A percentile compares a stretch with the other conserved stretches of the same genome.
These are phyloP conservation scores for Colletotrichum filicis DNA, from an alignment of 2,329 filamentous ascomycete genomes.

Conservation along the genomic window DNA sequence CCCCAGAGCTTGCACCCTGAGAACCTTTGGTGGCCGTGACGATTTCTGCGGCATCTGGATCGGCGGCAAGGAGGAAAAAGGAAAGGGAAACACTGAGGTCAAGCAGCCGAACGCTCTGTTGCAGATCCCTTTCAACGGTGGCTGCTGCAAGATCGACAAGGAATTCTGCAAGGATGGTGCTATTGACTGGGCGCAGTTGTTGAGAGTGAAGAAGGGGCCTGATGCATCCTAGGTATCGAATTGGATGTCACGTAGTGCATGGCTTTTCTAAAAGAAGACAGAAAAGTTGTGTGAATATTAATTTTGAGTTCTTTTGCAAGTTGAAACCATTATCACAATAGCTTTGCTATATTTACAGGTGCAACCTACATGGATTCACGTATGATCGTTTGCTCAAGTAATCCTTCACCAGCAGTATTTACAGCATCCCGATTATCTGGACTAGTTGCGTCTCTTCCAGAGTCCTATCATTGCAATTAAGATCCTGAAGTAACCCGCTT, in stretches of 20 bases:
- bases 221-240: background rate
- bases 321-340: too few species aligned
- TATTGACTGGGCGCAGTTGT: background rate
- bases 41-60: background rate
- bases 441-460: background rate
- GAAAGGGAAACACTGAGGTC: background rate
- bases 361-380: too few species aligned
- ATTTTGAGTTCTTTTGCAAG: too few species aligned
- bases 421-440: background rate
- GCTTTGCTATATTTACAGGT: too few species aligned
- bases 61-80: background rate
- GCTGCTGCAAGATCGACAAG: background rate
- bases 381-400: too few species aligned
- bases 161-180: background rate
- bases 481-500: too few species aligned
- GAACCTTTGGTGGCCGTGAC: background rate
- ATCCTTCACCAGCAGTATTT: too few species aligned
- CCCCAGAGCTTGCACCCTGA: background rate
- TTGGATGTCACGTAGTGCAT: too few species aligned
- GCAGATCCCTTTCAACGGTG: background rate
- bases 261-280: too few species aligned
- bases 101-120: background rate
- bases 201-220: background rate
- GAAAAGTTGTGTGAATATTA: too few species aligned
- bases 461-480: too few species aligned